Percentiles rank a stretch among this genome's conserved stretches.
phyloP scores from a whole-genome alignment of 2,329 filamentous ascomycete genomes.

The Aspergillus tanneri region DNA sequence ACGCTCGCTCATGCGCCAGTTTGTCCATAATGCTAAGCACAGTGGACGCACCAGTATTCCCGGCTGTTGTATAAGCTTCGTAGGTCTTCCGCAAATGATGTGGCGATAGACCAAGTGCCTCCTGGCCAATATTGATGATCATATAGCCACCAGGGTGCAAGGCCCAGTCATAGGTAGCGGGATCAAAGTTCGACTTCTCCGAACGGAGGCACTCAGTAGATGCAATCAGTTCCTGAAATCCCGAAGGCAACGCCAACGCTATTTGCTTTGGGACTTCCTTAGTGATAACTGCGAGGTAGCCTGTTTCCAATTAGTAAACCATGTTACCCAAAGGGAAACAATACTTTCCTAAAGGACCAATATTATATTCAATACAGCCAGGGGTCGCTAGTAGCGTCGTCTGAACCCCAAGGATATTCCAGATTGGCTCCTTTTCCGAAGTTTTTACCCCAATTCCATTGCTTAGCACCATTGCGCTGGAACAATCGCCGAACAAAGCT shows the following conservation, averaged over 20 bases:
- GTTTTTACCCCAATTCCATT: not conserved
- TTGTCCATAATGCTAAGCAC: not conserved
- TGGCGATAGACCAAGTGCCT: not conserved
- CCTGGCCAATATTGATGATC: not conserved
- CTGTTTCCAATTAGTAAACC: not conserved
- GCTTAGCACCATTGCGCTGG: not conserved
- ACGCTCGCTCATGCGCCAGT: not conserved
- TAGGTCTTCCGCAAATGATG: conserved; percentile 3
- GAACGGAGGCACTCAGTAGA: not conserved
- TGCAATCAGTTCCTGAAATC: not conserved
- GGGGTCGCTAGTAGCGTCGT: not conserved
- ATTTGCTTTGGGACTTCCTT: not conserved
- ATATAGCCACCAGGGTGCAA: conserved; percentile 5
- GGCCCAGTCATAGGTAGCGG: conserved; percentile 4
- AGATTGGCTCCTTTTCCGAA: not conserved
- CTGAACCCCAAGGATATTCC: not conserved
- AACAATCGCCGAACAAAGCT: not conserved
- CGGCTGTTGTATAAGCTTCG: not conserved
- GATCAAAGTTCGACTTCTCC: not conserved
- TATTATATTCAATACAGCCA: not conserved
- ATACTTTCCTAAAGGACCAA: too few relatives aligned
- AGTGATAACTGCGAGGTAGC: not conserved
- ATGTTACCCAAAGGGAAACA: too few relatives aligned
- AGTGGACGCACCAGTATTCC: conserved; percentile 1
- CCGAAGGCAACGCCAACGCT: not conserved